These are phyloP conservation scores for Flagelloscypha sp. DNA, from an alignment of 768 basidiomycete genomes.

Conservation along the genomic window DNA sequence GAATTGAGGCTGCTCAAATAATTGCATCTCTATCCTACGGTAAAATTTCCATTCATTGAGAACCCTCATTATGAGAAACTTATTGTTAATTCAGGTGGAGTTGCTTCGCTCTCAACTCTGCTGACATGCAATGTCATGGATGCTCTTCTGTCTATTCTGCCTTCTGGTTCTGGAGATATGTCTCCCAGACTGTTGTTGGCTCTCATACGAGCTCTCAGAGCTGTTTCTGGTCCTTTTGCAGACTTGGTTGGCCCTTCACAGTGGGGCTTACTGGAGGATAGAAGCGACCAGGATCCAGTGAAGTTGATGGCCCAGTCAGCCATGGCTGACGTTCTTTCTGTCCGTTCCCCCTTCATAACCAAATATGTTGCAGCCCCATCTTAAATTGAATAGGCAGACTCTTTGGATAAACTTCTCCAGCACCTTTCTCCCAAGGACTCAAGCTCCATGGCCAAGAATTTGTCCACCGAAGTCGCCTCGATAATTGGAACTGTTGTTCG, in stretches of 20 bases:
- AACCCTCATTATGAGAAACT: not conserved
- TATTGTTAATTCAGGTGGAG: slow-evolving; percentile 39
- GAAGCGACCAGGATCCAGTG: slow-evolving; percentile 30
- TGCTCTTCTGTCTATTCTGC: slow-evolving; percentile 56
- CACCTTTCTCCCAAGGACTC: slow-evolving; percentile 32
- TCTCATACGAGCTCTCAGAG: slow-evolving; percentile 54
- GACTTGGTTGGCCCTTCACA: slow-evolving; percentile 64
- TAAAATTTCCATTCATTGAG: slow-evolving; percentile 11
- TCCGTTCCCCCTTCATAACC: slow-evolving; percentile 16
- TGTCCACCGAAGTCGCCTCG: no score
- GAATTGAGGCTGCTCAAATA: slow-evolving; percentile 69
- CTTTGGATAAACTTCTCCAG: slow-evolving; percentile 55
- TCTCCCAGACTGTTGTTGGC: slow-evolving; percentile 40
- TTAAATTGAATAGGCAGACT: slow-evolving; percentile 35
- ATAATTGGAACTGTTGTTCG: slow-evolving; percentile 49
- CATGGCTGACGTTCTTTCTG: slow-evolving; percentile 54
- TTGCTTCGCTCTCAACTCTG: slow-evolving; percentile 48
- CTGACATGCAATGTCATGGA: slow-evolving; percentile 49
- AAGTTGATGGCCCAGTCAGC: slow-evolving; percentile 47
- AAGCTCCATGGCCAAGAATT: slow-evolving; percentile 45
- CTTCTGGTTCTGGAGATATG: slow-evolving; percentile 33
- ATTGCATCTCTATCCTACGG: slow-evolving; percentile 69
- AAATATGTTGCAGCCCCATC: not conserved
- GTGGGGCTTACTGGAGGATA: slow-evolving; percentile 50
- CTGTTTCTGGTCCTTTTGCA: slow-evolving; percentile 49